Conservation (phyloP, 1,284 basidiomycete genomes). For the Coniophora puteana region DNA sequence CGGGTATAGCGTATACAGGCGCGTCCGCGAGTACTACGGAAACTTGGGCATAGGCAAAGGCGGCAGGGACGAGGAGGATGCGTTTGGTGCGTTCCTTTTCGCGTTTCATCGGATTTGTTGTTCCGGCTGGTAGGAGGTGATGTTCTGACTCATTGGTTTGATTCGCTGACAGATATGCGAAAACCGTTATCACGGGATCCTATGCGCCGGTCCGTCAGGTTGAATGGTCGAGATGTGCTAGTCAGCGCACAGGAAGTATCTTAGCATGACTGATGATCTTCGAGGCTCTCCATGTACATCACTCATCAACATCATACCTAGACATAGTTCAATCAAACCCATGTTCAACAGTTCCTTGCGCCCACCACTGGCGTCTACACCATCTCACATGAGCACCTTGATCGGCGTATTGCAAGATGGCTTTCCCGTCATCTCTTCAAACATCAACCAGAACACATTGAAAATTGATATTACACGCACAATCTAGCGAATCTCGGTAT, state of each 20-base stretch:
- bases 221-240: constrained; percentile 70
- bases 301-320: constrained; percentile 9
- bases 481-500: too few species aligned
- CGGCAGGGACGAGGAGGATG: constrained; percentile 82
- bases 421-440: too few species aligned
- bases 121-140: not conserved
- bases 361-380: too few species aligned
- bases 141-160: constrained; percentile 8
- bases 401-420: too few species aligned
- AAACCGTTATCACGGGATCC: constrained; percentile 73
- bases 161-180: constrained; percentile 78
- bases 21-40: constrained; percentile 86
- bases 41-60: constrained; percentile 66
- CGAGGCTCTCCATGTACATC: constrained; percentile 5
- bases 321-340: constrained; percentile 2
- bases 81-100: constrained; percentile 65
- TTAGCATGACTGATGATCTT: constrained; percentile 26
- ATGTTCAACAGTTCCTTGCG: not conserved
- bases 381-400: too few species aligned
- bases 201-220: constrained; percentile 57
- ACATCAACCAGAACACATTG: too few species aligned
- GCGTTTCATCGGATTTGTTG: constrained; percentile 2
- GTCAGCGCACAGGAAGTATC: constrained; percentile 69
- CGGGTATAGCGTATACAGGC: constrained; percentile 84
- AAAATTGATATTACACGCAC: too few species aligned